Percentiles rank a stretch among this genome's conserved stretches.
These are phyloP conservation scores for Chlorencoelia australis DNA, from an alignment of 2,329 filamentous ascomycete genomes.

Conservation along the genomic window DNA sequence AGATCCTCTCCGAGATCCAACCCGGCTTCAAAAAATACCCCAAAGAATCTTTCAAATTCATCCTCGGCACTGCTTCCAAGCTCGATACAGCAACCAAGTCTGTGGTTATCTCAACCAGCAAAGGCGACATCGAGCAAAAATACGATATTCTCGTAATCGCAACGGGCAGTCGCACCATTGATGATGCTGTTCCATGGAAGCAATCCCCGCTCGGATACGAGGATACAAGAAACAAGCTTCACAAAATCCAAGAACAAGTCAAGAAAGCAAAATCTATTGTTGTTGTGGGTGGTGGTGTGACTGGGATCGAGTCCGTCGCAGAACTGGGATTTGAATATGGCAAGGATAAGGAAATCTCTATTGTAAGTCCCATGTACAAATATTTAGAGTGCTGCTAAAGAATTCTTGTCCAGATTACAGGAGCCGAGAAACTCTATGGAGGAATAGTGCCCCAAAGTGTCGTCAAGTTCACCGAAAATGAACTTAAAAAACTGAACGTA, in stretches of 20 bases:
- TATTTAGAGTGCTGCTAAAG: background rate
- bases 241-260: conserved; percentile 18
- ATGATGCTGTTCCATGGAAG: conserved; percentile 33
- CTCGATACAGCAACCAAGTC: conserved; percentile 34
- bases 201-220: conserved; percentile 33
- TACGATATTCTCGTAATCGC: conserved; percentile 47
- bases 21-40: conserved; percentile 40
- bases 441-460: conserved; percentile 11
- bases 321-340: conserved; percentile 21
- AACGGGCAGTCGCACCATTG: conserved; percentile 38
- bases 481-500: conserved; percentile 45
- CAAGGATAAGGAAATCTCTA: conserved; percentile 19
- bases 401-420: conserved; percentile 13
- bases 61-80: conserved; percentile 37
- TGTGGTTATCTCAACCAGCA: conserved; percentile 32
- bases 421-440: conserved; percentile 12
- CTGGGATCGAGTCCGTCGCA: conserved; percentile 27
- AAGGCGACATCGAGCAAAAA: conserved; percentile 24
- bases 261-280: conserved; percentile 23
- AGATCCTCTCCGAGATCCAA: conserved; percentile 30
- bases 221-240: conserved; percentile 13
- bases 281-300: conserved; percentile 27
- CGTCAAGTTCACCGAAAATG: conserved; percentile 30
- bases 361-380: conserved; percentile 9
- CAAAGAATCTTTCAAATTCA: conserved; percentile 39